These are phyloP conservation scores for Xylaria acuta DNA, from an alignment of 495 filamentous ascomycete genomes.

Conservation along the genomic window DNA sequence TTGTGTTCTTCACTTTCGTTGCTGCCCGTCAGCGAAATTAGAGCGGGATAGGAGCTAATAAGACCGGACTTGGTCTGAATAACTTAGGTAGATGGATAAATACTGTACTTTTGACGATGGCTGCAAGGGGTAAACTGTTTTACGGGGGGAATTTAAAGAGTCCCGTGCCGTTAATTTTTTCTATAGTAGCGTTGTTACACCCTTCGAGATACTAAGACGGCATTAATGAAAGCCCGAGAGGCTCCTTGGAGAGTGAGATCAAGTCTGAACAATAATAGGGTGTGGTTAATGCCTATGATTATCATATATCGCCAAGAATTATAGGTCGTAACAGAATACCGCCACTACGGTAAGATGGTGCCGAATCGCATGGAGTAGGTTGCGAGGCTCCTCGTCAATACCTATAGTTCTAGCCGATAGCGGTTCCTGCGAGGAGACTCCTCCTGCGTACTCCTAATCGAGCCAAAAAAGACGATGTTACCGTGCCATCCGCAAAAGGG, in stretches of 20 bases:
- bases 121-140: neutral
- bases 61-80: neutral
- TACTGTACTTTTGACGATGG: neutral
- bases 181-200: neutral
- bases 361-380: neutral
- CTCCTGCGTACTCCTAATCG: too few relatives aligned
- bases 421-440: neutral
- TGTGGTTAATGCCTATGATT: neutral
- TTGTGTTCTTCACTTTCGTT: neutral
- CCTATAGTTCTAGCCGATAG: neutral
- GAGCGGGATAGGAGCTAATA: neutral
- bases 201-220: neutral
- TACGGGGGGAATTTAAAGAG: neutral
- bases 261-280: slow-evolving; percentile 1
- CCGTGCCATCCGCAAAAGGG: slow-evolving; percentile 5
- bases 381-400: neutral
- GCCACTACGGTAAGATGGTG: neutral
- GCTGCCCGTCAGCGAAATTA: neutral
- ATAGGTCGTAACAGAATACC: slow-evolving; percentile 4
- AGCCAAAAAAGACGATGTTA: slow-evolving; percentile 9
- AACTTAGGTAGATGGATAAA: neutral
- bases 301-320: neutral
- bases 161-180: neutral
- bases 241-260: neutral
- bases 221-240: neutral